A percentile compares a stretch with the other conserved stretches of the same genome.
Conservation (phyloP, 2,329 filamentous ascomycete species). For the Aschersonia sp. region DNA sequence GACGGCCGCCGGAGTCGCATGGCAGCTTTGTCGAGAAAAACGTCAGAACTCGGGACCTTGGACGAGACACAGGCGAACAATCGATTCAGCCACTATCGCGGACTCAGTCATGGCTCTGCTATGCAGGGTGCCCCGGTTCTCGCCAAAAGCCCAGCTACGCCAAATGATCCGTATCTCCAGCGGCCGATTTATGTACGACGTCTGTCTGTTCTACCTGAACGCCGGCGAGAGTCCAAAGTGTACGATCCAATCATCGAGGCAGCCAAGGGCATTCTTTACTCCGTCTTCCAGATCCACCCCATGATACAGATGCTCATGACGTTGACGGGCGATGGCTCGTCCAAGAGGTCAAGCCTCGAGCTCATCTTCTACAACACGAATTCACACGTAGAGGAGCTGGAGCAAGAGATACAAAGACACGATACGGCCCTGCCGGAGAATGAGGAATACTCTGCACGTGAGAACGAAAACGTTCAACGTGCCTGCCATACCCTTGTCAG, state of each 20-base stretch:
- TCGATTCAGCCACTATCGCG: conserved; percentile 51
- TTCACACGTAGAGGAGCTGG: conserved; percentile 49
- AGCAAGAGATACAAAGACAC: conserved; percentile 49
- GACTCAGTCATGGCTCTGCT: conserved; percentile 53
- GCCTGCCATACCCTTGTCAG: conserved; percentile 49
- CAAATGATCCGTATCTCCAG: conserved; percentile 40
- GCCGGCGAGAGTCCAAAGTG: conserved; percentile 45
- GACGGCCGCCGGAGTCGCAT: conserved; percentile 46
- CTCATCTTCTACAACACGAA: conserved; percentile 55
- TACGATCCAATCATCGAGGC: conserved; percentile 49
- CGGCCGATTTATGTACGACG: conserved; percentile 49
- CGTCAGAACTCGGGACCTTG: conserved; percentile 45
- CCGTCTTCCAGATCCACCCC: conserved; percentile 53
- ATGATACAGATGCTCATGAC: conserved; percentile 52
- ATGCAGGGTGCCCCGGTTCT: conserved; percentile 38
- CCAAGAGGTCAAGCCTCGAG: conserved; percentile 49
- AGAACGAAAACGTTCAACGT: conserved; percentile 49
- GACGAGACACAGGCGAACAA: conserved; percentile 49
- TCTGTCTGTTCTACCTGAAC: conserved; percentile 47
- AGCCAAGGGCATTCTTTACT: conserved; percentile 52
- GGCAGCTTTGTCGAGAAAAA: conserved; percentile 46
- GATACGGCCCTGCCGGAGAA: conserved; percentile 31
- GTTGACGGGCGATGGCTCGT: conserved; percentile 43
- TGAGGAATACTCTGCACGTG: conserved; percentile 32
- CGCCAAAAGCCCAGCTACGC: conserved; percentile 41